Percentiles rank a stretch among this genome's conserved stretches.
These are phyloP conservation scores for Plectosphaerella plurivora DNA, from an alignment of 2,329 filamentous ascomycete species.

Conservation along the genomic window DNA sequence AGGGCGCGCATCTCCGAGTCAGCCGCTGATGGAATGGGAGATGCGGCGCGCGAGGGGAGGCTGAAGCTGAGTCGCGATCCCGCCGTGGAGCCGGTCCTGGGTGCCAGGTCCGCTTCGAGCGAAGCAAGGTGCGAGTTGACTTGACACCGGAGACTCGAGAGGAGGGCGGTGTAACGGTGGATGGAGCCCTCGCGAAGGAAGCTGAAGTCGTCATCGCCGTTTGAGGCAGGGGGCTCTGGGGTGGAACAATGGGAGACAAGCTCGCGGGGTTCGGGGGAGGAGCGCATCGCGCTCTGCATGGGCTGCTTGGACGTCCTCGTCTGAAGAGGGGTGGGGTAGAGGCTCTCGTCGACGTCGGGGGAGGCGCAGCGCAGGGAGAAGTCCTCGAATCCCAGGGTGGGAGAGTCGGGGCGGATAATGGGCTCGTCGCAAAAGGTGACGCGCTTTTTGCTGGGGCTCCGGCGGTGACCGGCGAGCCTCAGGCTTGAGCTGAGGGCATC, in stretches of 20 bases:
- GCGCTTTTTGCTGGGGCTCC: slow-evolving; percentile 29
- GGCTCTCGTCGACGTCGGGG: slow-evolving; percentile 6
- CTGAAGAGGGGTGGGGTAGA: neutral
- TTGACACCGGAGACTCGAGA: slow-evolving; percentile 43
- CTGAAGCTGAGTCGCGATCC: slow-evolving; percentile 13
- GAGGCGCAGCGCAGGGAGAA: slow-evolving; percentile 19
- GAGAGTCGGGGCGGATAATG: slow-evolving; percentile 53
- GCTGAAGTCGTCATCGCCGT: slow-evolving; percentile 16
- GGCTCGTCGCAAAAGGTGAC: slow-evolving; percentile 38
- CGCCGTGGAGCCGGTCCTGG: slow-evolving; percentile 10
- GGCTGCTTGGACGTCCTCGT: neutral
- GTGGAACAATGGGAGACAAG: slow-evolving; percentile 1
- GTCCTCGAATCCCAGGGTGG: slow-evolving; percentile 53
- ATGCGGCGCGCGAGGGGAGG: slow-evolving; percentile 4
- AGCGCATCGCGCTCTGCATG: slow-evolving; percentile 2
- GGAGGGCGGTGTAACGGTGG: slow-evolving; percentile 44
- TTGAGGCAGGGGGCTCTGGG: slow-evolving; percentile 8
- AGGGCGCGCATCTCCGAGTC: slow-evolving; percentile 30
- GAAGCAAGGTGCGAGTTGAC: slow-evolving; percentile 42
- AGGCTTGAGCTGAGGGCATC: slow-evolving; percentile 14
- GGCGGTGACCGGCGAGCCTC: slow-evolving; percentile 1
- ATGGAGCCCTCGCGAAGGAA: slow-evolving; percentile 38
- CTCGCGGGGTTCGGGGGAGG: slow-evolving; percentile 11
- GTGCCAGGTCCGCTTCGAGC: slow-evolving; percentile 35
- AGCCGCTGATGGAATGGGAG: slow-evolving; percentile 10